These are phyloP conservation scores for Barnettozyma pratensis DNA, from an alignment of 805 yeast genomes.

Conservation along the genomic window DNA sequence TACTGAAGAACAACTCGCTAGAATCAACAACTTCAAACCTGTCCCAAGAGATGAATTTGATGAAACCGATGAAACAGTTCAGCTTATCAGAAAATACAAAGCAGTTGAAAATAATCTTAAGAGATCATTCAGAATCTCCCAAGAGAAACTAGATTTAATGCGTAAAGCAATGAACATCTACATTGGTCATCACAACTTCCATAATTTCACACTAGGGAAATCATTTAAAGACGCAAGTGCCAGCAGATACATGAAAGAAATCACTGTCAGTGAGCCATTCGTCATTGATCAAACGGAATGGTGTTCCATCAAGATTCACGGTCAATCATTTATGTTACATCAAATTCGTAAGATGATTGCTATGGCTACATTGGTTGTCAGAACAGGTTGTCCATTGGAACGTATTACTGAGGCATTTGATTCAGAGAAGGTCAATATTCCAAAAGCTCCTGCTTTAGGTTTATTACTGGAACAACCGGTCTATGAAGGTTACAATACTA, in stretches of 20 bases:
- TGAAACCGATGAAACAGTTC: constrained; percentile 32
- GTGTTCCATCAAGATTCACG: constrained; percentile 94
- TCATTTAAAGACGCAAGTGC: constrained; percentile 81
- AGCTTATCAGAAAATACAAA: constrained; percentile 47
- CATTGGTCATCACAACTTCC: constrained; percentile 89
- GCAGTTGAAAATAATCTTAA: constrained; percentile 62
- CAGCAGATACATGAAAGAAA: constrained; percentile 70
- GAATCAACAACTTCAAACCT: constrained; percentile 26
- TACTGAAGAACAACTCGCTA: constrained; percentile 25
- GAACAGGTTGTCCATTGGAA: constrained; percentile 78
- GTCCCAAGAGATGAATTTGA: constrained; percentile 34
- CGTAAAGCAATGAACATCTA: constrained; percentile 67
- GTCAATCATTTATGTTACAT: constrained; percentile 97
- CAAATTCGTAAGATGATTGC: constrained; percentile 98
- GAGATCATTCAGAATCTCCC: constrained; percentile 60
- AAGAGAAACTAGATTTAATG: constrained; percentile 56
- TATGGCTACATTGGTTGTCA: constrained; percentile 79
- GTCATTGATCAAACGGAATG: constrained; percentile 93
- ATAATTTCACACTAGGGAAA: constrained; percentile 82
- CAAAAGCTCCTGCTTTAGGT: constrained; percentile 97
- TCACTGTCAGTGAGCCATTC: constrained; percentile 82
- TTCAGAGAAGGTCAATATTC: constrained; percentile 73
- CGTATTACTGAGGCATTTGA: constrained; percentile 78
- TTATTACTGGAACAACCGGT: constrained; percentile 87
- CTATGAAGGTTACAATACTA: constrained; percentile 75